Base-by-base conservation (phyloP, 192 early-diverging fungal species). In the Coemansia sp. region DNA sequence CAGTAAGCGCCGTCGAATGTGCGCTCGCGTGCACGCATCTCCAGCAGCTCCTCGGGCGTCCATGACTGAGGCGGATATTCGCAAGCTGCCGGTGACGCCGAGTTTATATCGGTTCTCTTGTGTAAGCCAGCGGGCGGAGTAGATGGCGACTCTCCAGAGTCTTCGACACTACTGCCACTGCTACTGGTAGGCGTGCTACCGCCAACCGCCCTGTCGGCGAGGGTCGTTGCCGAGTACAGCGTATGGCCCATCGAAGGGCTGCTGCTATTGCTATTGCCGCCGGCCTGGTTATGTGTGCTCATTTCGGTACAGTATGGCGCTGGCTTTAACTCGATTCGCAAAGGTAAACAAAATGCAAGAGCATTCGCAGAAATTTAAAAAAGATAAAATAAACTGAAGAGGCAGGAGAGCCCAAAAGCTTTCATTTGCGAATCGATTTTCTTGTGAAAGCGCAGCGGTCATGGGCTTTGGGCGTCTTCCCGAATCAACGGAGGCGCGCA, bases 1-100 rank as follows among this genome's bases (percentile, higher is more conserved):
- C 80, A 83, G 61, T 83, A 83, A 28, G 80, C 80, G 2, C 80
- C 80, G 44, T 83, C 80, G 50, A 83, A 83, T n/a, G 80, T 83
- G 33, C 80, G 72, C 53, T 83, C 80, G 28, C 75, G 75, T 23
- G 80, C 80, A 1, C 80, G 80, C 49, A 83, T 67, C 42, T 83
- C 80, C n/a, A 83, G 75, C 13, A 83, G 75, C 75, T 83, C 75
- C 4, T 55, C 80, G 26, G 71, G 64, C n/a, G 80, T 74, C 79
- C 79, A 82, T 13, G 70, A 65, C 52, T 70, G 75, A 40, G 49
- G 42, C 63, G n/a, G 49, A 23, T 50, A 50, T 23, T 50, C 49
- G 21, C 21, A 47, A 1, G 44, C 17, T 4, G 44, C 13, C n/a
- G n/a, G 30, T 19, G 64, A 16, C 23, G 8, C 7, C 5, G 44